Evolutionary conservation across 495 filamentous ascomycete genomes (phyloP), one percentile per base, ranked within the genome.

Genomic region (Cladorrhinum samala): DNA sequence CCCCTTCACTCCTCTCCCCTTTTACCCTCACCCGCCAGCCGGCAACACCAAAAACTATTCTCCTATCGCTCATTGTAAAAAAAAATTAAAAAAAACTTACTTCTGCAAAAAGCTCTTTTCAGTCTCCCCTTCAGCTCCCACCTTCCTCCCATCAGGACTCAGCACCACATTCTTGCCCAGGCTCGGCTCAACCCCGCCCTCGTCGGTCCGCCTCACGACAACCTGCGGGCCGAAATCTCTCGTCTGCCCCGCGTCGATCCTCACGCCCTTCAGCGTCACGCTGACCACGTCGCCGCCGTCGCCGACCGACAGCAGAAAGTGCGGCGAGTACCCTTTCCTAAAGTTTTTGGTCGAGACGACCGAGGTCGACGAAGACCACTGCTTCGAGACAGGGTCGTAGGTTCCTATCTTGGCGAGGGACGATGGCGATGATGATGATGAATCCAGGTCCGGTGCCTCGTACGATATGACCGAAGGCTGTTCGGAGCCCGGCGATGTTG

Each of bases 91-190:
- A n/a, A n/a, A n/a, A 18, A 77, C 77, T 62, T 70, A 87, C 83
- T 86, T 87, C 67, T 88, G 85, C 42, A 88, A 65, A 56, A 88
- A 80, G 0, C n/a, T n/a, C n/a, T n/a, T n/a, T n/a, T n/a, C n/a
- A n/a, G 75, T 74, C 77, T 87, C 88, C 77, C 88, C 82, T 63
- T 69, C 75, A 43, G 69, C 75, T 41, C 76, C 65, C 18, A 73
- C 72, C 49, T 68, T 72, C 67, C 74, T 83, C 9, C 85, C 85
- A 58, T 86, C 80, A 0, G 76, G 62, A 52, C 70, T 76, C 52
- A 88, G 57, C 39, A 87, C 80, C 3, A 88, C 69, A 2, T 85
- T 83, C 62, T 76, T 83, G 59, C 87, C 87, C 57, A 87, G 65
- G 48, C 72, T 70, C 1, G 83, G 81, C 60, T 77, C 70, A 58